Evolutionary conservation across 2,329 filamentous ascomycete species (phyloP), one percentile per base, ranked within the genome.

Genomic region (Diplodia seriata): DNA sequence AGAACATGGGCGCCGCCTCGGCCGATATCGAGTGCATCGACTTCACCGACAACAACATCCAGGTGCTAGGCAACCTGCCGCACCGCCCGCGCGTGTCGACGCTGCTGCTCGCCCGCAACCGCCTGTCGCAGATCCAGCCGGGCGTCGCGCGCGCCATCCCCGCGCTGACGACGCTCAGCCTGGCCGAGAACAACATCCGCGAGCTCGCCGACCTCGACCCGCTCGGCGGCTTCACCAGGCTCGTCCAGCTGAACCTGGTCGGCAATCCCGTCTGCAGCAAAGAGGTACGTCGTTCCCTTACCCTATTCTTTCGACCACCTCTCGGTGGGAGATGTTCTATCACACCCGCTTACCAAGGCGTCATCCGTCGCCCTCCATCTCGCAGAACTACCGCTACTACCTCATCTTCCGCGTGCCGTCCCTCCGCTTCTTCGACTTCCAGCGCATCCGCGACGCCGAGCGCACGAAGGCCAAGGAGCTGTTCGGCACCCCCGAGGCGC

Each of bases 1-100:
- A 99, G 85, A 99, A 99, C 81, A 83, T 99, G 83, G 95, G 95
- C 85, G 92, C 93, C 95, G 74, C 47, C 5, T 65, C 61, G 4
- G 92, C 92, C 77, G 92, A 94, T 74, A 93, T 96, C 86, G 95
- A 98, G 84, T 90, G 92, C 72, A 96, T 99, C 85, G 95, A 99
- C 83, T 90, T 99, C 76, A 98, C 95, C 80, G 95, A 99, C 85
- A 99, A 99, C 81, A 94, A 97, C 81, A 94, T 99, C 76, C 89
- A 92, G 74, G 85, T 90, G 61, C 87, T 99, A 71, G 90, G 90
- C 72, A 97, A 97, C 83, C 97, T 99, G 79, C 95, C 95, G 3
- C 88, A 97, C 62, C 94, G 91, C 67, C 94, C 93, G 55, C 91
- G 95, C 73, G 85, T 98, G 74, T 91, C 89, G 73, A 97, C 93